Evolutionary conservation across 1,284 basidiomycete genomes (phyloP).

Genomic region (Exobasidium rhododendri): DNA sequence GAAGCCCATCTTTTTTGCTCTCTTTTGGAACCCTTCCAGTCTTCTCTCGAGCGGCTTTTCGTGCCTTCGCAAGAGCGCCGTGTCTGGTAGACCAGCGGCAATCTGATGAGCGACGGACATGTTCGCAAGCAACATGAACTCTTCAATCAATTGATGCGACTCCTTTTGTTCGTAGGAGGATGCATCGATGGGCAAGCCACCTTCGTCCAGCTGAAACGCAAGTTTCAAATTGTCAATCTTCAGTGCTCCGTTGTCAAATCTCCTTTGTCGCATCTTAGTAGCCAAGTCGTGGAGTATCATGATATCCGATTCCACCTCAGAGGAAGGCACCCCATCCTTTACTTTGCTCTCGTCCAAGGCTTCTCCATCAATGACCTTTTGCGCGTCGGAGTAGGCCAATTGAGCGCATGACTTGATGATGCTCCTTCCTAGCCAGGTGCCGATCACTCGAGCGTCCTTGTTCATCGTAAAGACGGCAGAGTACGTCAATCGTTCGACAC

Average conservation of each 20-base stretch:
- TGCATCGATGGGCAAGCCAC: conserved; percentile 79
- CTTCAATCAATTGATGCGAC: conserved; percentile 80
- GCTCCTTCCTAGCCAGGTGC: conserved; percentile 88
- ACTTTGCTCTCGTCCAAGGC: conserved; percentile 57
- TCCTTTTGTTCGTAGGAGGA: conserved; percentile 66
- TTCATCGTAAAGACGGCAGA: conserved; percentile 70
- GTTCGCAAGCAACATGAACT: conserved; percentile 95
- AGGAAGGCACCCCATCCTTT: conserved; percentile 53
- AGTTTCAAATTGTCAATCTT: conserved; percentile 70
- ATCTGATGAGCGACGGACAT: conserved; percentile 85
- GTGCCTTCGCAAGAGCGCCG: conserved; percentile 88
- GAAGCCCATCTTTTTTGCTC: conserved; percentile 78
- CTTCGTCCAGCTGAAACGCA: conserved; percentile 75
- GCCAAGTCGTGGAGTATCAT: conserved; percentile 64
- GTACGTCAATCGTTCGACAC: conserved; percentile 83
- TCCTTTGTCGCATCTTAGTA: conserved; percentile 68
- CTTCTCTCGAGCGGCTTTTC: conserved; percentile 82
- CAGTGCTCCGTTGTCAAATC: conserved; percentile 79
- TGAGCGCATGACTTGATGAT: conserved; percentile 87
- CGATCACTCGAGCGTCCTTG: conserved; percentile 73
- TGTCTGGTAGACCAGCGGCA: conserved; percentile 87
- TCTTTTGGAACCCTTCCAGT: conserved; percentile 25
- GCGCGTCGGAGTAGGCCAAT: conserved; percentile 77
- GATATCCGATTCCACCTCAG: conserved; percentile 71
- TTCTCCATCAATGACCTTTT: conserved; percentile 75